These are phyloP conservation scores for Alternaria ethzedia DNA, from an alignment of 2,329 filamentous ascomycete species.

Conservation along the genomic window DNA sequence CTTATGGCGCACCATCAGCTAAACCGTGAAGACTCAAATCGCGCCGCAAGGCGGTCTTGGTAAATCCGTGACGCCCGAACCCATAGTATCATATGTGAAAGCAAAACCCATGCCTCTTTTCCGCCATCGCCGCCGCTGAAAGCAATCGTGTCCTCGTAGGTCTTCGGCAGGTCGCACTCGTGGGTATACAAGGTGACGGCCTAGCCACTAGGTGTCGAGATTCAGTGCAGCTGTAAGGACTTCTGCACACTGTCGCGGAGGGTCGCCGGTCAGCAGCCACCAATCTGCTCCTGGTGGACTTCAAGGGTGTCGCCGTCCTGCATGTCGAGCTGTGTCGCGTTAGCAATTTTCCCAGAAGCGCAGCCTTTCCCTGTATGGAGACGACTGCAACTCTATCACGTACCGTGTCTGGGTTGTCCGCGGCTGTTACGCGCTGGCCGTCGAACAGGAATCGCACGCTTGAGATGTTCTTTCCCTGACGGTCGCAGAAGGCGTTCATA, in stretches of 20 bases:
- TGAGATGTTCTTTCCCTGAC: slow-evolving; percentile 83
- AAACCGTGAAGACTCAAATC: slow-evolving; percentile 34
- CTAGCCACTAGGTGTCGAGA: neutral
- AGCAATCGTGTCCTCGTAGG: slow-evolving; percentile 16
- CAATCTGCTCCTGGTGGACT: slow-evolving; percentile 98
- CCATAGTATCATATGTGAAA: slow-evolving; percentile 34
- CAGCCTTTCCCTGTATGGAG: neutral
- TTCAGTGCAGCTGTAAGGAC: slow-evolving; percentile 2
- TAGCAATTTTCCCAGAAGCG: neutral
- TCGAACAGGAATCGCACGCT: slow-evolving; percentile 96
- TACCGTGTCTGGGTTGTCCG: slow-evolving; percentile 91
- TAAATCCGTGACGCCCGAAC: slow-evolving; percentile 38
- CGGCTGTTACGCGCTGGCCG: slow-evolving; percentile 86
- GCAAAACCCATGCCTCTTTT: slow-evolving; percentile 16
- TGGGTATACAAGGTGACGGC: slow-evolving; percentile 2
- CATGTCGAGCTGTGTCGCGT: slow-evolving; percentile 81
- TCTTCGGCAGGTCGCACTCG: slow-evolving; percentile 9
- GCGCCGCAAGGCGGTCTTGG: slow-evolving; percentile 26
- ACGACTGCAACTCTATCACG: slow-evolving; percentile 50
- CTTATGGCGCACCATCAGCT: slow-evolving; percentile 21
- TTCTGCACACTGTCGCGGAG: slow-evolving; percentile 5
- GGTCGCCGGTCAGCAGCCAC: slow-evolving; percentile 60
- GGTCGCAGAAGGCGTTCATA: slow-evolving; percentile 97
- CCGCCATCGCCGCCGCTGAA: slow-evolving; percentile 28
- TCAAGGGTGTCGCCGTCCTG: slow-evolving; percentile 93